Percentiles rank a stretch among this genome's conserved stretches.
Evolutionary conservation across 345 rosid species (phyloP).

Genomic region (Linum lewisii): DNA sequence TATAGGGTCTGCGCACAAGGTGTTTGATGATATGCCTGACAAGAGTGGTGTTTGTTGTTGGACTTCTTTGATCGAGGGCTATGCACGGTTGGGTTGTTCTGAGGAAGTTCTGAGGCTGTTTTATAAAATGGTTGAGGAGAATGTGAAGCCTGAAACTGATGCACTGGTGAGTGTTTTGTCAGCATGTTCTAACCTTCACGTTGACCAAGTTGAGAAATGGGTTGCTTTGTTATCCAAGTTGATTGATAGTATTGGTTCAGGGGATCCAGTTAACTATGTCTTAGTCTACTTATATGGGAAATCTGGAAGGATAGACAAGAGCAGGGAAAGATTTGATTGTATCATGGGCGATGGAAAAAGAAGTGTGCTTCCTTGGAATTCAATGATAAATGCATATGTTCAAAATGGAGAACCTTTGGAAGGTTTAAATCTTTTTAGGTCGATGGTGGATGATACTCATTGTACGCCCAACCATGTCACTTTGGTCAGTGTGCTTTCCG

Average conservation of each 20-base stretch:
- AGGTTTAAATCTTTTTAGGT: constrained; percentile 27
- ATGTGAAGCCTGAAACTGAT: constrained; percentile 22
- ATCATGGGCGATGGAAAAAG: constrained; percentile 16
- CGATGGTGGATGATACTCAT: constrained; percentile 17
- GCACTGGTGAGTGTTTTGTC: constrained; percentile 31
- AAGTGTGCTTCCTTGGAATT: constrained; percentile 35
- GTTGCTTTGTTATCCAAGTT: constrained; percentile 11
- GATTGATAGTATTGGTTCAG: not conserved
- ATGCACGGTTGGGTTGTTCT: constrained; percentile 17
- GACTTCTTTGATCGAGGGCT: constrained; percentile 31
- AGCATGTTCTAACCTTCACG: constrained; percentile 24
- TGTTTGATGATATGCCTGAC: constrained; percentile 39
- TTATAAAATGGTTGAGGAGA: constrained; percentile 20
- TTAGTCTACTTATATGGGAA: constrained; percentile 31
- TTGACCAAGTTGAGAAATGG: constrained; percentile 25
- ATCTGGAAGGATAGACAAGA: constrained; percentile 26
- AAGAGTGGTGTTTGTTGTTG: constrained; percentile 22
- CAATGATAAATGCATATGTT: constrained; percentile 31
- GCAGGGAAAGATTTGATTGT: constrained; percentile 27
- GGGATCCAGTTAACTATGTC: constrained; percentile 23
- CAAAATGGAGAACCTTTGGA: constrained; percentile 30
- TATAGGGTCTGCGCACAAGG: constrained; percentile 25
- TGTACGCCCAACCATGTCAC: constrained; percentile 34
- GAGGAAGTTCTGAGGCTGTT: constrained; percentile 30
- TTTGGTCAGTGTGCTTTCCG: constrained; percentile 38